Base-by-base conservation (phyloP, 331 rosid species). In the Stylosanthes scabra region DNA sequence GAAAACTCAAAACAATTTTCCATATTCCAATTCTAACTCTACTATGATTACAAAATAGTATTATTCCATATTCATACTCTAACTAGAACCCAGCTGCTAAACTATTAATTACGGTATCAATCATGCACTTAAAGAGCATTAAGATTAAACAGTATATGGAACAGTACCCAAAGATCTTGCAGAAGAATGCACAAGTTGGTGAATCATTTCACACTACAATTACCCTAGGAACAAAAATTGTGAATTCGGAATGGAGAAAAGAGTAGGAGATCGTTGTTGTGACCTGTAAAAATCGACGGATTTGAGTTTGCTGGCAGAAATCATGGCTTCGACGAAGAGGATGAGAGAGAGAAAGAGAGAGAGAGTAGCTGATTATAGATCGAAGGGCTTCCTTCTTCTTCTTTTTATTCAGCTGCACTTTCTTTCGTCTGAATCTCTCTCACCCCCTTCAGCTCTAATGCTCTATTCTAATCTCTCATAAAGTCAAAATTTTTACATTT, bases 241-340 rank as follows among this genome's bases (percentile, higher is more conserved):
- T 55, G 51, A 57, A 25, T 13, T 63, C 2, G 13, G 6, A 31
- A 6, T 12, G 8, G 11, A 12, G 65, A 63, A 72, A 13, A 74
- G 59, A 71, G 51, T 72, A 76, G 74, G 82, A 80, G 87, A 82
- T 78, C n/a, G n/a, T n/a, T 78, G 80, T 77, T 78, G 80, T 8
- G 34, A 94, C 99, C 99, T 87, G 88, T 94, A 94, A 72, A 94
- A 94, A 83, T 94, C 99, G 37, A 94, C 96, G 63, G 96, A 87
- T 77, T 89, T 94, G 90, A 94, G 61, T 85, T 94, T 91, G 81
- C 84, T 79, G 12, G 90, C 10, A 29, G 97, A 85, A 86, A 91
- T 11, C 99, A 94, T 94, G 91, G 81, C 58, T 66, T 80, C 67
- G 9, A 58, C 49, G 2, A 8, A 45, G 66, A 28, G 70, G 69